Evolutionary conservation across 192 early-diverging fungal genomes (phyloP).

Genomic region (Pecoramyces ruminantium): DNA sequence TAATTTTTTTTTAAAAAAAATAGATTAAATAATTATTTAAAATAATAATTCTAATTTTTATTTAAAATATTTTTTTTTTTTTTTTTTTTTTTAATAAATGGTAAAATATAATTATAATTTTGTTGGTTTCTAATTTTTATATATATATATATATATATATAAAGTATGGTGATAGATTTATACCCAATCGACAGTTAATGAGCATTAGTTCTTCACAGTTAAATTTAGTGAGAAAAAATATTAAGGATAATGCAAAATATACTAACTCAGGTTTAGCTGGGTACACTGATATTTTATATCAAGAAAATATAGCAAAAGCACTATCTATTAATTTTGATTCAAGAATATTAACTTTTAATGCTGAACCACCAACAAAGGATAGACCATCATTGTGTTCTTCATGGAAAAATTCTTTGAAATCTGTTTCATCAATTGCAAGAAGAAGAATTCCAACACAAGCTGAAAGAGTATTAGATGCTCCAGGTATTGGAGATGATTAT

Average conservation of each 20-base stretch:
- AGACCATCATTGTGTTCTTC: constrained; percentile 25
- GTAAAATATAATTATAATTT: too few relatives aligned
- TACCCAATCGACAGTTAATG: constrained; percentile 61
- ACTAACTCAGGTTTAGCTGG: not conserved
- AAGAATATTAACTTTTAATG: constrained; percentile 65
- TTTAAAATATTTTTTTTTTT: too few relatives aligned
- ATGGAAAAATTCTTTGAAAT: constrained; percentile 28
- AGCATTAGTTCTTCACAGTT: constrained; percentile 52
- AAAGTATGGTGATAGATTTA: constrained; percentile 52
- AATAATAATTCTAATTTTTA: too few relatives aligned
- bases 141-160: too few relatives aligned
- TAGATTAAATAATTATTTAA: too few relatives aligned
- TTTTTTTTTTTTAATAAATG: too few relatives aligned
- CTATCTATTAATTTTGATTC: constrained; percentile 61
- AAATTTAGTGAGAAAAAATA: constrained; percentile 26
- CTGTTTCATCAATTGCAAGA: constrained; percentile 11
- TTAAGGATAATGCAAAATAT: constrained; percentile 3
- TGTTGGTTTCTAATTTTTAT: too few relatives aligned
- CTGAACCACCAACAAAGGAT: constrained; percentile 48
- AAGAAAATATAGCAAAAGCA: constrained; percentile 63
- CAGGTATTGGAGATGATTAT: constrained; percentile 43
- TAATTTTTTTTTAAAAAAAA: too few relatives aligned
- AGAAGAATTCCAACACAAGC: constrained; percentile 66
- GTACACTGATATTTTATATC: constrained; percentile 26
- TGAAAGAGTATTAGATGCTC: constrained; percentile 76